Conservation (phyloP, 2,329 filamentous ascomycete genomes). For the Clonostachys rosea region DNA sequence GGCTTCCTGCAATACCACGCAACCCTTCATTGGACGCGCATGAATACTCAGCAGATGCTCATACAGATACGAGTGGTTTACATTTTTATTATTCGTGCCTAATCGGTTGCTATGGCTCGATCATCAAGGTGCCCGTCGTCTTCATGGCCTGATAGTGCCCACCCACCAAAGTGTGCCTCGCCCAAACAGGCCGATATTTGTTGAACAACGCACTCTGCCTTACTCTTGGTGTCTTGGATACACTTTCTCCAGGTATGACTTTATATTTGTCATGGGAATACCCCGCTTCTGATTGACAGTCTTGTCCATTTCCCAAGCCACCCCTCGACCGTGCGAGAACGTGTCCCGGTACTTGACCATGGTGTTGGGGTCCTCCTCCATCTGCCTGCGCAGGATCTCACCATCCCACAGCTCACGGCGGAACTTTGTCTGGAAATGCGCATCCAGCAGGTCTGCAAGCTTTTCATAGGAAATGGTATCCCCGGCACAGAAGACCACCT, state of each 20-base stretch:
- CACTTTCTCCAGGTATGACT: slow-evolving; percentile 24
- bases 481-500: slow-evolving; percentile 53
- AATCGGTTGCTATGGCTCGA: no score
- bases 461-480: slow-evolving; percentile 55
- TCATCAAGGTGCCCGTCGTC: no score
- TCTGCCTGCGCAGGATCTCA: slow-evolving; percentile 33
- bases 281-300: slow-evolving; percentile 49
- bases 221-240: slow-evolving; percentile 1
- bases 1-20: no score
- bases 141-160: no score
- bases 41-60: no score
- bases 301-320: slow-evolving; percentile 49
- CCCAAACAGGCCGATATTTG: no score
- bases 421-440: slow-evolving; percentile 30
- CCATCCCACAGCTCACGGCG: slow-evolving; percentile 44
- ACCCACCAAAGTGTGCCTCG: no score
- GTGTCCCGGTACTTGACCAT: slow-evolving; percentile 57
- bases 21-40: no score
- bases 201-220: neutral
- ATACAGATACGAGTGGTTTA: no score
- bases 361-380: slow-evolving; percentile 36
- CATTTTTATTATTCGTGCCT: no score
- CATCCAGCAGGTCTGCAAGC: slow-evolving; percentile 48
- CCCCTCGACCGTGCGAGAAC: slow-evolving; percentile 53
- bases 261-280: slow-evolving; percentile 37